Evolutionary conservation across 441 rosid genomes (phyloP), one percentile per base, ranked within the genome.

Genomic region (Erodium texanum): DNA sequence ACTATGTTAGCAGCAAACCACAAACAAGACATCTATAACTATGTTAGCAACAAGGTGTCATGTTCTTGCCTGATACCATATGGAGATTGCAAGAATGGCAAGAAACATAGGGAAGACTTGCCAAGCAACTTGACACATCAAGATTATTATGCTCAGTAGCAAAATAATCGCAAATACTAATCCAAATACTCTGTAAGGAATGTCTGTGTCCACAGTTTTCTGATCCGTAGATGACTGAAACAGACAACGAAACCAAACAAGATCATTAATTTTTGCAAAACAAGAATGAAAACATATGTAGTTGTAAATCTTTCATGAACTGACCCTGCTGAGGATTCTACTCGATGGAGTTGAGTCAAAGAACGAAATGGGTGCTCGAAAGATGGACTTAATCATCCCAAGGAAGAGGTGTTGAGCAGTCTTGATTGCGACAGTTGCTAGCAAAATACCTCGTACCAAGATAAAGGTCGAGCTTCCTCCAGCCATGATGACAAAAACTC

Each of bases 181-280:
- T 62, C 91, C 91, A 4, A 86, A 89, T 73, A 86, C 72, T 74
- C 87, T 82, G 75, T 81, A 84, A 5, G 91, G 87, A 70, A 86
- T 84, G 72, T 86, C 89, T 4, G 86, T 82, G 78, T 86, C 89
- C 68, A 86, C 84, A 34, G 85, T 80, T 76, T 86, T 80, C 79
- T 83, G 91, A 73, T 86, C 89, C 32, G 81, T 83, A 15, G 87
- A 86, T 58, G 89, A 83, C 87, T 86, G 83, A 54, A 72, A 59
- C 3, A 65, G 54, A 41, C 15, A 27, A 27, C 52, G 9, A 36
- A 41, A 16, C 12, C 32, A 68, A 45, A 45, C 38, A 0, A 43
- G n/a, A 43, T 11, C n/a, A 15, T 43, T 43, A 43, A 9, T 5
- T 43, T 43, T 11, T 14, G 16, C 3, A 43, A 43, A 11, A 27